Evolutionary conservation across 371 early-diverging fungal species (phyloP).

Genomic region (Mucor sp.): DNA sequence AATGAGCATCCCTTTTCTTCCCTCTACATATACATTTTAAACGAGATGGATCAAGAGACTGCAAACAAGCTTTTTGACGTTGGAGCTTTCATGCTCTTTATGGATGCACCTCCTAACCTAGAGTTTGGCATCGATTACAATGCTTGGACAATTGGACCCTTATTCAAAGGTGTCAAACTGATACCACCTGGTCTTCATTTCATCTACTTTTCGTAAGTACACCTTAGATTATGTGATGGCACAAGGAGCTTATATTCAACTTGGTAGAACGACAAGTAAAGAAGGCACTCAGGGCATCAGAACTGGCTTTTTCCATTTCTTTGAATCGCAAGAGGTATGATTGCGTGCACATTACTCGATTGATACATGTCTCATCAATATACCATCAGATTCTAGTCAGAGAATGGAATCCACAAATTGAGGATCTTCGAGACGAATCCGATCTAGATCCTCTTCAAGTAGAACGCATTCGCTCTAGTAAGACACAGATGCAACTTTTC

Average conservation of each 20-base stretch:
- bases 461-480: conserved; percentile 50
- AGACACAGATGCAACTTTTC: neutral
- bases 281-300: conserved; percentile 65
- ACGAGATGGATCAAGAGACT: conserved; percentile 77
- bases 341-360: neutral
- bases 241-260: neutral
- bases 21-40: neutral
- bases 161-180: conserved; percentile 90
- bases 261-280: conserved; percentile 49
- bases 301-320: conserved; percentile 77
- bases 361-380: neutral
- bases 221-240: too few species aligned
- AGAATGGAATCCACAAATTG: conserved; percentile 67
- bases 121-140: conserved; percentile 94
- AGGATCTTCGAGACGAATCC: conserved; percentile 57
- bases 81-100: conserved; percentile 78
- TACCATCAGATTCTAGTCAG: conserved; percentile 59
- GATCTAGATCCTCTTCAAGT: conserved; percentile 51
- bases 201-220: conserved; percentile 76
- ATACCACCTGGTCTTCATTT: conserved; percentile 96
- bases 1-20: neutral
- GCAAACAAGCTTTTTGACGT: conserved; percentile 73
- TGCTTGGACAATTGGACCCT: conserved; percentile 89
- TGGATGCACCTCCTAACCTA: conserved; percentile 79
- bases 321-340: conserved; percentile 65